Evolutionary conservation across 345 rosid species (phyloP).

Genomic region (Heritiera fomes): DNA sequence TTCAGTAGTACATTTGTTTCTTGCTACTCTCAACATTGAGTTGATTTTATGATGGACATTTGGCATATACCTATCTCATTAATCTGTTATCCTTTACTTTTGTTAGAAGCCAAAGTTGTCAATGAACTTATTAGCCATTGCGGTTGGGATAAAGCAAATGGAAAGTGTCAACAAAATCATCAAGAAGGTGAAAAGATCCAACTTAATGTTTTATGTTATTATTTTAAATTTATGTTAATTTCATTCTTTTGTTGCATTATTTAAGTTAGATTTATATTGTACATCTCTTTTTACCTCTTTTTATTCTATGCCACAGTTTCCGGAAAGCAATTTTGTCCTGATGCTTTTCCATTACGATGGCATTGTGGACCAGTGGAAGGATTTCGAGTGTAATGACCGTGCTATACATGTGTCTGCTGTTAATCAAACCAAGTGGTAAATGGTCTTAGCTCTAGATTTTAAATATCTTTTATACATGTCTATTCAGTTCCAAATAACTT

Average conservation of each 20-base stretch:
- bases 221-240: not conserved
- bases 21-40: not conserved
- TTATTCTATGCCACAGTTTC: constrained; percentile 46
- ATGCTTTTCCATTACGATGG: constrained; percentile 90
- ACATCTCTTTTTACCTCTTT: not conserved
- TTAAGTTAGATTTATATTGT: not conserved
- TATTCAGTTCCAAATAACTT: not conserved
- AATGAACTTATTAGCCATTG: constrained; percentile 65
- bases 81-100: constrained; percentile 11
- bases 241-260: constrained; percentile 8
- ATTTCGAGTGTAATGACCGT: constrained; percentile 58
- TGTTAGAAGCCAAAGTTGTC: constrained; percentile 45
- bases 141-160: constrained; percentile 71
- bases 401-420: constrained; percentile 68
- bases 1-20: not conserved
- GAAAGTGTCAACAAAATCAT: constrained; percentile 66
- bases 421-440: constrained; percentile 85
- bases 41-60: constrained; percentile 8
- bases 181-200: constrained; percentile 49
- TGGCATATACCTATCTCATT: constrained; percentile 2
- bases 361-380: too few species aligned
- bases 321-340: constrained; percentile 51
- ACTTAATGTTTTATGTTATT: not conserved
- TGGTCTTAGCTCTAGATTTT: not conserved
- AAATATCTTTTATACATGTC: not conserved